Base-by-base conservation (phyloP, 108 stramenopile genomes). In the Nitzschia inconspicua region DNA sequence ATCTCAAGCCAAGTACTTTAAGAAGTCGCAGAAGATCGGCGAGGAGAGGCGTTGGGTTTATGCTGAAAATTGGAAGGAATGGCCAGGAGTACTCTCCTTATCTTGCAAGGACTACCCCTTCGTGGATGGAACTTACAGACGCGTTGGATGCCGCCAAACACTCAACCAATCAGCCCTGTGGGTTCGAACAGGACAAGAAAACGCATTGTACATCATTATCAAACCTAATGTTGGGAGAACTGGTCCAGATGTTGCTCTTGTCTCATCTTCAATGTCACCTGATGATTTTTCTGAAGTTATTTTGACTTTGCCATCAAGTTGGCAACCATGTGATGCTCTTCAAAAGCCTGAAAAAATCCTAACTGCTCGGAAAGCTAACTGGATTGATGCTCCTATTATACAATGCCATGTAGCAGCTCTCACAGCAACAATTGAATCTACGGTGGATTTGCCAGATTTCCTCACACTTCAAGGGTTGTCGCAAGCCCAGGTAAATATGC, bases 281-380 rank as follows among this genome's bases (percentile, higher is more conserved):
- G 22, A 47, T 11, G 81, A 88, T 46, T 32, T 37, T 37, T 31
- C 59, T 25, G 54, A 61, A 8, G 51, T 89, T 28, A n/a, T 74
- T 2, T 77, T 71, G 3, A 66, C 40, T 11, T 57, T 86, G 31
- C 66, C 73, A 0, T n/a, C 18, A 5, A 50, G 64, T 23, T 89
- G 84, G 87, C 73, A 83, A 60, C 87, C 87, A 4, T 78, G 67
- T 41, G 82, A 89, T 72, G 71, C 87, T 20, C 42, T 89, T 20
- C 26, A 23, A 48, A 23, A 23, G 3, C 23, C 19, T 25, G 19
- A 19, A 4, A 42, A 42, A 19, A 19, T 19, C 4, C 41, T 19
- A 42, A 42, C 2, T 42, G 41, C 19, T 19, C 16, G 19, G 41
- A 26, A 66, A 77, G 19, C 47, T 50, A 1, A 36, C 47, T 57